Conservation (phyloP, 2,329 filamentous ascomycete genomes). For the Arthrobotrys sphaeroides region DNA sequence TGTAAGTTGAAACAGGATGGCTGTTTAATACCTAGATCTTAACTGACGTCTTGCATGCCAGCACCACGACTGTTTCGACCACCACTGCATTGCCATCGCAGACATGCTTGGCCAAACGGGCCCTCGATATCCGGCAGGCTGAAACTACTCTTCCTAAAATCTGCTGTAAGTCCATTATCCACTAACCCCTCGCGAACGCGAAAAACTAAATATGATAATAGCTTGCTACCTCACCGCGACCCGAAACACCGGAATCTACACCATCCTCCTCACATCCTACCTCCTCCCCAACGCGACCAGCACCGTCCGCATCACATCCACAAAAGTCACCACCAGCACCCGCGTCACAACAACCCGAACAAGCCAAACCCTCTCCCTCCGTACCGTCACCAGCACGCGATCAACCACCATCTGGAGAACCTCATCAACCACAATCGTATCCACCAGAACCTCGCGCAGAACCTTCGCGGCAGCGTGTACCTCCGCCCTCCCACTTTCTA, state of each 20-base stretch:
- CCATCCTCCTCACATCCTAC: slow-evolving; percentile 11
- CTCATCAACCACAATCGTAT: slow-evolving; percentile 2
- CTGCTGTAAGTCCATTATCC: slow-evolving; percentile 8
- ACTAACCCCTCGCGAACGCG: not conserved
- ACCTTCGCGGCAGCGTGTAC: slow-evolving; percentile 13
- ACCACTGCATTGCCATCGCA: slow-evolving; percentile 9
- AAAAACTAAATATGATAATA: slow-evolving; percentile 5
- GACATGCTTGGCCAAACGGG: not conserved
- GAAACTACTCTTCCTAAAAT: not conserved
- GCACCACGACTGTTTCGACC: not conserved
- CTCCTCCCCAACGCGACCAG: not conserved
- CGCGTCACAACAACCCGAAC: not conserved
- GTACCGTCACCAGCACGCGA: too few relatives aligned
- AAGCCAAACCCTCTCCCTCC: not conserved
- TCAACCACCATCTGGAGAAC: too few relatives aligned
- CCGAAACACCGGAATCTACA: slow-evolving; percentile 22
- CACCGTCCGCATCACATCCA: not conserved
- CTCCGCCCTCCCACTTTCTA: not conserved
- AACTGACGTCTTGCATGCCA: not conserved
- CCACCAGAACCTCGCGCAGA: not conserved
- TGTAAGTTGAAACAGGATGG: slow-evolving; percentile 4
- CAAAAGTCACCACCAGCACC: not conserved
- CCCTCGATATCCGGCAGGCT: slow-evolving; percentile 8
- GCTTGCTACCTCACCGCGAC: slow-evolving; percentile 22
- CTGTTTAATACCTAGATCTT: not conserved